Conservation (phyloP, 2,329 filamentous ascomycete genomes). For the Catunica adiposa region DNA sequence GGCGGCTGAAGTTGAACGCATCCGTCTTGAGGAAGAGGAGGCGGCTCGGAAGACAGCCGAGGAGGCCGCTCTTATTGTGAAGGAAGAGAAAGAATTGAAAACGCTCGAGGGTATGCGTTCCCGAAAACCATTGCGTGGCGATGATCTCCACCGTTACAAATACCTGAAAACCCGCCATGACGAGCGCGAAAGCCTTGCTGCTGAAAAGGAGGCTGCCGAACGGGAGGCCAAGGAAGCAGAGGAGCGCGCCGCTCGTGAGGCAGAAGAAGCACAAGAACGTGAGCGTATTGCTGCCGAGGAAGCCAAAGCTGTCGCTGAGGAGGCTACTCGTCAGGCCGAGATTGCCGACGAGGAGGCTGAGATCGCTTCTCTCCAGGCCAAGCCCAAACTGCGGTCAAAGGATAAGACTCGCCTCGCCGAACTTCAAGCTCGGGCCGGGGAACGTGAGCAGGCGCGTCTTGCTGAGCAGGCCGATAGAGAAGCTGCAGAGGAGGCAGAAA, state of each 20-base stretch:
- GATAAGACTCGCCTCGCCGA: conserved; percentile 6
- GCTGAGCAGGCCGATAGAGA: conserved; percentile 17
- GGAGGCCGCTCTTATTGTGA: conserved; percentile 5
- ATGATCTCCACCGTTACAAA: conserved; percentile 4
- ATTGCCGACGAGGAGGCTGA: conserved; percentile 9
- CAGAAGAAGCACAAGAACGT: conserved; percentile 7
- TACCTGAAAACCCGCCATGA: conserved; percentile 12
- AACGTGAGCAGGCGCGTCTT: neutral
- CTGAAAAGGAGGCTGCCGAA: conserved; percentile 18
- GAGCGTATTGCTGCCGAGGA: conserved; percentile 6
- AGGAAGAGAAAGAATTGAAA: conserved; percentile 12
- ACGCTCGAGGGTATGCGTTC: conserved; percentile 2
- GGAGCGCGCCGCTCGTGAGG: conserved; percentile 17
- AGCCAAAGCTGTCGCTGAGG: conserved; percentile 1
- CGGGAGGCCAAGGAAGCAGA: conserved; percentile 21
- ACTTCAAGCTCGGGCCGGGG: conserved; percentile 6
- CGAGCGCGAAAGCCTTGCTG: conserved; percentile 7
- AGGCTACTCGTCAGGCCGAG: neutral
- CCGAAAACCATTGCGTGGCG: neutral
- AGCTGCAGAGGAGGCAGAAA: conserved; percentile 15
- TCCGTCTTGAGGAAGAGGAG: conserved; percentile 4
- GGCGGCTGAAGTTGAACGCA: conserved; percentile 15
- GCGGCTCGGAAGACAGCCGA: neutral
- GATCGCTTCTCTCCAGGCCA: conserved; percentile 4
- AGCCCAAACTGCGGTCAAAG: conserved; percentile 2